Evolutionary conservation across 768 basidiomycete species (phyloP).

Genomic region (Leccinum longicurvipes): DNA sequence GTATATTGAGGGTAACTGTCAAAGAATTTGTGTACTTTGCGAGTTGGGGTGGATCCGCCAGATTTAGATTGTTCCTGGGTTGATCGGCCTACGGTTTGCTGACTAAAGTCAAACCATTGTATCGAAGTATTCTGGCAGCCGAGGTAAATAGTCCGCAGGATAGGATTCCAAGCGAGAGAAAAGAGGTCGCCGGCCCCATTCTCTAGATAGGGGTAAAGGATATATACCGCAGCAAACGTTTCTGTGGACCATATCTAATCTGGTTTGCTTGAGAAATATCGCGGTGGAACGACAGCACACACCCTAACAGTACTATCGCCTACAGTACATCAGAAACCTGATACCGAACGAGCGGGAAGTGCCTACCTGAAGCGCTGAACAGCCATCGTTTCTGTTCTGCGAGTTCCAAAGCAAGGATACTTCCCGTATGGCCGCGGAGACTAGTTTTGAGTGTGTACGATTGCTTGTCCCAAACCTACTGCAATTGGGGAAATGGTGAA

Average conservation of each 20-base stretch:
- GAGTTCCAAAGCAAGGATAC: constrained; percentile 76
- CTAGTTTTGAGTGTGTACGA: constrained; percentile 66
- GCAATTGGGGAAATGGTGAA: not conserved
- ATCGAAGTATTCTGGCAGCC: constrained; percentile 93
- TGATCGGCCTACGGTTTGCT: not conserved
- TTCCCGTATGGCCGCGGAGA: constrained; percentile 79
- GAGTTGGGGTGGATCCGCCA: constrained; percentile 37
- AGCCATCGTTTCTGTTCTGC: constrained; percentile 78
- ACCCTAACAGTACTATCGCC: constrained; percentile 89
- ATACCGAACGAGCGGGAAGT: not conserved
- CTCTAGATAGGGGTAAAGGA: constrained; percentile 76
- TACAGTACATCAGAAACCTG: constrained; percentile 27
- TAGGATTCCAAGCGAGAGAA: constrained; percentile 74
- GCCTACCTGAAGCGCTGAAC: constrained; percentile 83
- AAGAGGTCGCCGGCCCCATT: constrained; percentile 85
- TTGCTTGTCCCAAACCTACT: constrained; percentile 81
- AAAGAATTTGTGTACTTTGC: constrained; percentile 84
- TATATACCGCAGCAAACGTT: constrained; percentile 61
- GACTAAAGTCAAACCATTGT: constrained; percentile 75
- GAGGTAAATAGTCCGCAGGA: constrained; percentile 69
- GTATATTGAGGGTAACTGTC: constrained; percentile 81
- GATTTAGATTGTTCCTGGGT: constrained; percentile 16
- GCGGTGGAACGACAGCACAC: constrained; percentile 18
- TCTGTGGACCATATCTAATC: constrained; percentile 78
- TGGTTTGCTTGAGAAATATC: constrained; percentile 4